phyloP scores from a whole-genome alignment of 2,329 filamentous ascomycete genomes.

The Chaetomiaceae sp. region DNA sequence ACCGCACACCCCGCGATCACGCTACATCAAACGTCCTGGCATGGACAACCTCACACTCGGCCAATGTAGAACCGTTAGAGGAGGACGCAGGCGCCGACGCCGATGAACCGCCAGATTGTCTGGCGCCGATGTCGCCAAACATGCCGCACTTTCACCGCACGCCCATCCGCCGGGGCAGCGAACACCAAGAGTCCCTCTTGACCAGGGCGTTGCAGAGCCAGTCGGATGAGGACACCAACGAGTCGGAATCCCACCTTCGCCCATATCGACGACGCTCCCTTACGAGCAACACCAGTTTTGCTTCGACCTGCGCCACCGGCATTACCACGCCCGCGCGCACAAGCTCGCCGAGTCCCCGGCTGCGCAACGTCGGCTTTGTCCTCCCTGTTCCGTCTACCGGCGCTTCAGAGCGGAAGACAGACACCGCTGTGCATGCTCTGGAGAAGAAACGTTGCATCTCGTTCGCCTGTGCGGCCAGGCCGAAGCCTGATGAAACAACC shows the following conservation, averaged over 20 bases:
- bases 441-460: slow-evolving; percentile 86
- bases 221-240: slow-evolving; percentile 51
- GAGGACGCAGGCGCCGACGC: slow-evolving; percentile 68
- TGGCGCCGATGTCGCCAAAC: slow-evolving; percentile 24
- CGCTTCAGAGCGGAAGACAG: slow-evolving; percentile 34
- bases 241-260: slow-evolving; percentile 33
- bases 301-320: slow-evolving; percentile 91
- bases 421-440: slow-evolving; percentile 56
- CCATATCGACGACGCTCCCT: slow-evolving; percentile 56
- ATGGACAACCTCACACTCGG: slow-evolving; percentile 39
- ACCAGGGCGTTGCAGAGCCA: slow-evolving; percentile 74
- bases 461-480: slow-evolving; percentile 76
- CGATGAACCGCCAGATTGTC: slow-evolving; percentile 80
- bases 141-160: slow-evolving; percentile 44
- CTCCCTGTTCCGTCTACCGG: slow-evolving; percentile 31
- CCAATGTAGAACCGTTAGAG: slow-evolving; percentile 41
- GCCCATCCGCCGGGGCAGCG: slow-evolving; percentile 43
- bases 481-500: slow-evolving; percentile 41
- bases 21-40: slow-evolving; percentile 41
- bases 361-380: slow-evolving; percentile 52
- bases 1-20: slow-evolving; percentile 34
- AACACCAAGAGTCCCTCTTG: slow-evolving; percentile 73
- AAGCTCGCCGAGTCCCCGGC: slow-evolving; percentile 83
- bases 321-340: slow-evolving; percentile 85
- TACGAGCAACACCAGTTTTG: slow-evolving; percentile 72